phyloP scores from a whole-genome alignment of 495 filamentous ascomycete genomes.

The Aspergillus ellipticus region DNA sequence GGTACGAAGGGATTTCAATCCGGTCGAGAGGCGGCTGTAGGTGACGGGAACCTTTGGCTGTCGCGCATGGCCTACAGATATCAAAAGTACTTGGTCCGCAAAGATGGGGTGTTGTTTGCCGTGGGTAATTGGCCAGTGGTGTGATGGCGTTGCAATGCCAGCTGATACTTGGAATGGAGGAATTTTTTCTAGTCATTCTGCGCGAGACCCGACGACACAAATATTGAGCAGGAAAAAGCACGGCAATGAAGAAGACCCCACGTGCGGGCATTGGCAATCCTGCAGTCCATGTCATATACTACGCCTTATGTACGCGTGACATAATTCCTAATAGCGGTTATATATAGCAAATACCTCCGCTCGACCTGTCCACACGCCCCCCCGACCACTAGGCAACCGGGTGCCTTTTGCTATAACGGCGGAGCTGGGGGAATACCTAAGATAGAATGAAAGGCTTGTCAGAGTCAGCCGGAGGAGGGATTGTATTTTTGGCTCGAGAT shows the following conservation, averaged over 20 bases:
- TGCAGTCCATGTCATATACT: neutral
- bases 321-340: neutral
- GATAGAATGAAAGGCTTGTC: neutral
- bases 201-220: neutral
- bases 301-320: neutral
- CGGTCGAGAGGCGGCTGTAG: neutral
- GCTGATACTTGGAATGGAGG: neutral
- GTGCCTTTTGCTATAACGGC: neutral
- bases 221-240: neutral
- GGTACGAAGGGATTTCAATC: neutral
- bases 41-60: neutral
- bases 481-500: neutral
- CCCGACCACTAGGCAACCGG: neutral
- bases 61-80: neutral
- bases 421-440: neutral
- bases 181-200: neutral
- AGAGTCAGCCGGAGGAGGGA: too few relatives aligned
- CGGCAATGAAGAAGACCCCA: neutral
- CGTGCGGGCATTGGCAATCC: neutral
- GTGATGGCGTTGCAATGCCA: neutral
- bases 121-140: neutral
- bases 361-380: neutral
- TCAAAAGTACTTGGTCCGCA: neutral
- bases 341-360: neutral
- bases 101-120: neutral